phyloP scores from a whole-genome alignment of 805 yeast genomes.

The Teunomyces tritomae region DNA sequence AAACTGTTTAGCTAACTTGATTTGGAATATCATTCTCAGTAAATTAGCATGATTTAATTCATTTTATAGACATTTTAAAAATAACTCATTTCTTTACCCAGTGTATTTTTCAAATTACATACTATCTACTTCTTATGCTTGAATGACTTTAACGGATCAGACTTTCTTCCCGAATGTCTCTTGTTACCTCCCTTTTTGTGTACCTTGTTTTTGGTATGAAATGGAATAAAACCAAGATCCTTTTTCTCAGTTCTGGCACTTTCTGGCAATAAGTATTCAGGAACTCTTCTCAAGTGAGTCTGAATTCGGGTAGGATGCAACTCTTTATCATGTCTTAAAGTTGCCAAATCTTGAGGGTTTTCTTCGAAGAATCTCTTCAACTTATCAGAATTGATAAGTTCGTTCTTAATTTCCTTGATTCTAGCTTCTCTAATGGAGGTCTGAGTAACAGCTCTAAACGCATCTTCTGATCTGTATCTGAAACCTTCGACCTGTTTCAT shows the following conservation, averaged over 20 bases:
- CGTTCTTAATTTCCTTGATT: slow-evolving; percentile 81
- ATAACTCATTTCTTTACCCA: neutral
- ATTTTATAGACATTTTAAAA: slow-evolving; percentile 1
- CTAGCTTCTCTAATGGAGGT: slow-evolving; percentile 92
- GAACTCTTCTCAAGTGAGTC: slow-evolving; percentile 84
- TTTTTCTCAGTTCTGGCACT: slow-evolving; percentile 57
- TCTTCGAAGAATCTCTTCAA: slow-evolving; percentile 94
- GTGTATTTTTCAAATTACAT: neutral
- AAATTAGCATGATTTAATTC: slow-evolving; percentile 9
- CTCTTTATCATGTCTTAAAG: slow-evolving; percentile 89
- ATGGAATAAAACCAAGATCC: slow-evolving; percentile 70
- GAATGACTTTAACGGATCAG: slow-evolving; percentile 62
- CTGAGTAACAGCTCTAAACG: slow-evolving; percentile 90
- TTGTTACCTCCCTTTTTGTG: slow-evolving; percentile 37
- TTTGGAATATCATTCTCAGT: slow-evolving; percentile 56
- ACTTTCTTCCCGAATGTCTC: slow-evolving; percentile 39
- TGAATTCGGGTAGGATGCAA: slow-evolving; percentile 80
- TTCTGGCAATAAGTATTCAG: slow-evolving; percentile 85
- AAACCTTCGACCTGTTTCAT: slow-evolving; percentile 91
- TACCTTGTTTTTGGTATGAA: slow-evolving; percentile 49
- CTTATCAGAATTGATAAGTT: slow-evolving; percentile 83
- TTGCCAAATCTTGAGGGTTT: slow-evolving; percentile 88
- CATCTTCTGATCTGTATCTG: slow-evolving; percentile 95
- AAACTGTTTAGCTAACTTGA: slow-evolving; percentile 53
- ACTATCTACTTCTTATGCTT: slow-evolving; percentile 15